Conservation (phyloP, 257 asterid genomes). For the Solanum pimpinellifolium region DNA sequence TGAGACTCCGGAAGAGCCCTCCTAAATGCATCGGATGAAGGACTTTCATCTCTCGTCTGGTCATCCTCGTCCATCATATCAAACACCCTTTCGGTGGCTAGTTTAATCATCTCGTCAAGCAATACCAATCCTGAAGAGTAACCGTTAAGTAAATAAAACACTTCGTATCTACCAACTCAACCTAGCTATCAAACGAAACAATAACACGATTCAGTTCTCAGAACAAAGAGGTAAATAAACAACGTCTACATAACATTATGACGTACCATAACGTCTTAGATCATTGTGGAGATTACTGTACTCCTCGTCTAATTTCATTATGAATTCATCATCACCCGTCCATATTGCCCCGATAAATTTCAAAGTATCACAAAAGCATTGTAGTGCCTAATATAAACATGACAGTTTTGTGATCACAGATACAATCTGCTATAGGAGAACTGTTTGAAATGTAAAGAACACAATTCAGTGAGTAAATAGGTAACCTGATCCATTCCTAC, state of each 20-base stretch:
- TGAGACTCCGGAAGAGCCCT: conserved; percentile 25
- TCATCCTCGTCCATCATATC: conserved; percentile 4
- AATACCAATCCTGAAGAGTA: conserved; percentile 32
- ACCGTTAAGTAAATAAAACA: neutral
- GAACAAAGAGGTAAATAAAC: neutral
- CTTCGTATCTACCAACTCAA: neutral
- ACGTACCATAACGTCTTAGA: conserved; percentile 32
- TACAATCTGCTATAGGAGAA: neutral
- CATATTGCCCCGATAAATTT: conserved; percentile 62
- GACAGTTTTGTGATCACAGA: neutral
- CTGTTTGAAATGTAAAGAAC: neutral
- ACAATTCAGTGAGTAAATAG: neutral
- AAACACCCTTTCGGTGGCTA: conserved; percentile 57
- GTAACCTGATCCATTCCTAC: conserved; percentile 55
- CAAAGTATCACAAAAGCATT: conserved; percentile 44
- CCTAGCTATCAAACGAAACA: neutral
- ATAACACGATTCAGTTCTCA: neutral
- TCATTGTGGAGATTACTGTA: conserved; percentile 20
- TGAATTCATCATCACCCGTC: conserved; percentile 55
- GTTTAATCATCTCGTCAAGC: conserved; percentile 62
- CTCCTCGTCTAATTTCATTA: conserved; percentile 34
- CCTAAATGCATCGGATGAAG: conserved; percentile 22
- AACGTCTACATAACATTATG: neutral
- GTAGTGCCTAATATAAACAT: conserved; percentile 35
- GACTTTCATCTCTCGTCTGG: conserved; percentile 36